Percentiles rank a stretch among this genome's conserved stretches.
Conservation (phyloP, 2,329 filamentous ascomycete genomes). For the Fusarium sublunatum region DNA sequence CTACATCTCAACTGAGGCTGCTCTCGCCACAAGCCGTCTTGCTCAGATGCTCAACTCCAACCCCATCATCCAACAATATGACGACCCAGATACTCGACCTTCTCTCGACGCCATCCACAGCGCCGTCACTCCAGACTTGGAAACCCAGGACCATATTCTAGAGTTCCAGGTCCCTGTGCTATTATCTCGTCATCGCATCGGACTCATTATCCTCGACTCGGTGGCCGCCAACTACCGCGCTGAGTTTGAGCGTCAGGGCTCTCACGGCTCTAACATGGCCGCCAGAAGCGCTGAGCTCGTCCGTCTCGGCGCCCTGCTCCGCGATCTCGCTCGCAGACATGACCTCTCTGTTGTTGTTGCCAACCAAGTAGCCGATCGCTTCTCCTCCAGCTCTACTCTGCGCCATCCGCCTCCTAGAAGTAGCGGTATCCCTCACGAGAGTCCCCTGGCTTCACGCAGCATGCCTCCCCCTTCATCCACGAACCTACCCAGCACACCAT, state of each 20-base stretch:
- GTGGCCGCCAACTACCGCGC: conserved; percentile 96
- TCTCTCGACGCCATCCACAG: conserved; percentile 82
- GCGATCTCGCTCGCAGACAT: conserved; percentile 78
- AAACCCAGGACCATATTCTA: conserved; percentile 94
- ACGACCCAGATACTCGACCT: conserved; percentile 53
- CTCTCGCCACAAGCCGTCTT: conserved; percentile 83
- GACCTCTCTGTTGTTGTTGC: conserved; percentile 88
- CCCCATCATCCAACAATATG: conserved; percentile 62
- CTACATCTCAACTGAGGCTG: conserved; percentile 93
- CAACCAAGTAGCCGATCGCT: conserved; percentile 95
- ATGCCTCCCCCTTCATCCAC: conserved; percentile 49
- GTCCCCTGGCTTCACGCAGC: conserved; percentile 62
- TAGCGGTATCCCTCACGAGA: conserved; percentile 54
- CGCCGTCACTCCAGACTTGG: conserved; percentile 87
- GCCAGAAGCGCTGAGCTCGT: conserved; percentile 81
- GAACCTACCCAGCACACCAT: conserved; percentile 50
- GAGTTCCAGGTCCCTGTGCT: conserved; percentile 92
- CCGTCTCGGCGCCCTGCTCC: conserved; percentile 78
- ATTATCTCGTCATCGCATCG: conserved; percentile 78
- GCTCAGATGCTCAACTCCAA: conserved; percentile 79
- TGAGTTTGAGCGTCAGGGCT: conserved; percentile 76
- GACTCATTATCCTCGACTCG: conserved; percentile 88
- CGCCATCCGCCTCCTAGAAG: conserved; percentile 39
- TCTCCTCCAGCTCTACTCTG: conserved; percentile 55
- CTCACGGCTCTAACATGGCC: conserved; percentile 71